Evolutionary conservation across 345 rosid genomes (phyloP), one percentile per base, ranked within the genome.

Genomic region (Litchi chinensis): DNA sequence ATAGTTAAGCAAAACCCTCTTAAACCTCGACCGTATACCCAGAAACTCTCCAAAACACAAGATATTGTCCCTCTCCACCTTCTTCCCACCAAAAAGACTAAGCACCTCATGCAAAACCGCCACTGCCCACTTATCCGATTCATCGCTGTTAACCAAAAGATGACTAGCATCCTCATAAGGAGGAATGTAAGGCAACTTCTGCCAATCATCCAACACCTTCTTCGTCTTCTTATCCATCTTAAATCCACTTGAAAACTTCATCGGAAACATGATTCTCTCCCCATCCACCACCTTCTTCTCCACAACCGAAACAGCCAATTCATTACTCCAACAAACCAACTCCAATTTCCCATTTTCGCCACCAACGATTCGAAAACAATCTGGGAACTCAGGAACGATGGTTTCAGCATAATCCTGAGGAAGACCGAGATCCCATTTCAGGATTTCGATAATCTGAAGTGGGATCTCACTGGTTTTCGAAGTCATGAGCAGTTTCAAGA

Each of bases 371-470:
- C 98, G 87, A 80, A 92, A 96, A 82, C 82, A 91, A 68, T 96
- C 98, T 10, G 99, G 97, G 70, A 96, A 96, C 74, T 90, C 92
- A 8, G 96, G 90, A 32, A 93, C 91, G 39, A 94, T 40, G 46
- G 83, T 80, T 59, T 85, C 78, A 22, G 76, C 83, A 71, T 78
- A 90, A 82, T 91, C 91, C 40, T 83, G 83, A 72, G 97, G 97
- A 70, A 96, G 88, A 79, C 98, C 99, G 76, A 96, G 76, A 83
- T 96, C 97, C 97, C 94, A 96, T 83, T 83, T 88, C 75, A 96
- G 74, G 12, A 37, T 18, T 82, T 94, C 93, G 24, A 96, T 87
- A 77, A 91, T 5, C 68, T 73, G 77, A 5, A 91, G 68, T 0
- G 99, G 97, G 9, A 92, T 85, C 67, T 89, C 91, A 79, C 87